Evolutionary conservation across 768 basidiomycete genomes (phyloP).

Genomic region (button mushroom (Agaricus bisporus)): DNA sequence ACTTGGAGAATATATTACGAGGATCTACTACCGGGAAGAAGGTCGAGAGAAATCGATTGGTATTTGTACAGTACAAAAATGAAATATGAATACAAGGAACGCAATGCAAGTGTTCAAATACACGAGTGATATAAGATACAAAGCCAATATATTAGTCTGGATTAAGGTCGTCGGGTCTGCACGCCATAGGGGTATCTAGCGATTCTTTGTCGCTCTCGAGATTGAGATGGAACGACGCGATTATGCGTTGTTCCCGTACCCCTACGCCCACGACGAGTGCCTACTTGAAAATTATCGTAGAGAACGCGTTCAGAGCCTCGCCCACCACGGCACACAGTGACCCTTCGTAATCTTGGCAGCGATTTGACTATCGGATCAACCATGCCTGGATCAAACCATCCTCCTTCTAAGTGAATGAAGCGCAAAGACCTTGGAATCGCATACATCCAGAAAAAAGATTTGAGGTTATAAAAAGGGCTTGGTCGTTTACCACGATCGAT

Average conservation of each 20-base stretch:
- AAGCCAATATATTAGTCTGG: not conserved
- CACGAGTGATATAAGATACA: not conserved
- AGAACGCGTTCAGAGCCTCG: constrained; percentile 14
- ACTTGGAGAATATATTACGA: not conserved
- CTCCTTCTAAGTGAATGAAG: constrained; percentile 33
- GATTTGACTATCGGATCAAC: constrained; percentile 27
- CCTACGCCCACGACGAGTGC: not conserved
- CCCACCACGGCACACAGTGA: constrained; percentile 21
- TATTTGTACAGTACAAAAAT: not conserved
- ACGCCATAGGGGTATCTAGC: constrained; percentile 4
- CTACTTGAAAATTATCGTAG: constrained; percentile 3
- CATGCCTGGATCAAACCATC: constrained; percentile 42
- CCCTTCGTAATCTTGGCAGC: constrained; percentile 26
- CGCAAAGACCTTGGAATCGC: constrained; percentile 33
- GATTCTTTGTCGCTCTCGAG: constrained; percentile 7
- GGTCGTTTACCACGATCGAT: constrained; percentile 33
- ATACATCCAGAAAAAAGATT: constrained; percentile 41
- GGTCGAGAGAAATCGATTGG: not conserved
- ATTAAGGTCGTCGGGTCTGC: not conserved
- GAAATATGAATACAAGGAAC: not conserved
- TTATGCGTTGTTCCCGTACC: constrained; percentile 1
- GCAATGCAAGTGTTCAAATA: not conserved
- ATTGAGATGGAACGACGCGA: constrained; percentile 2
- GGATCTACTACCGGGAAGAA: not conserved
- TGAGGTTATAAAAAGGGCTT: constrained; percentile 37